Conservation (phyloP, 768 basidiomycete genomes). For the Leccinum subgranulosum region DNA sequence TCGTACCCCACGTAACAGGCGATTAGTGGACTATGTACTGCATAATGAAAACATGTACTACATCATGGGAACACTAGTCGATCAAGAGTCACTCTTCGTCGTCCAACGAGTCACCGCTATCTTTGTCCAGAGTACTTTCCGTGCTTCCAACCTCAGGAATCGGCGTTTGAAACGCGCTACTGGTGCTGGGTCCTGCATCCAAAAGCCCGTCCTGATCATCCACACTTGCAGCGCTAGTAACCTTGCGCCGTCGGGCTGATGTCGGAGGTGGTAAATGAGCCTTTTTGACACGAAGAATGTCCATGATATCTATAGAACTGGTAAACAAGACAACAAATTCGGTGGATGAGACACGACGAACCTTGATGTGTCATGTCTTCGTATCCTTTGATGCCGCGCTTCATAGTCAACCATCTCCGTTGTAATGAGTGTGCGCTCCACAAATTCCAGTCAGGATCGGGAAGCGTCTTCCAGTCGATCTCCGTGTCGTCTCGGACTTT, state of each 20-base stretch:
- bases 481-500: conserved; percentile 78
- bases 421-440: conserved; percentile 83
- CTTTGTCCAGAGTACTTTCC: conserved; percentile 15
- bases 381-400: conserved; percentile 68
- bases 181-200: conserved; percentile 14
- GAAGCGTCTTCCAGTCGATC: conserved; percentile 78
- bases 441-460: conserved; percentile 75
- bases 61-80: background rate
- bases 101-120: conserved; percentile 15
- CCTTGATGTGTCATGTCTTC: conserved; percentile 82
- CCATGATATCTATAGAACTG: conserved; percentile 63
- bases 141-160: conserved; percentile 10
- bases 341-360: conserved; percentile 28
- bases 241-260: conserved; percentile 45
- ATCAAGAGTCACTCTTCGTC: conserved; percentile 13
- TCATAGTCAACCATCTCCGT: conserved; percentile 79
- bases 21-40: background rate
- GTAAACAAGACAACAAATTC: conserved; percentile 6
- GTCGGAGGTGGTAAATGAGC: conserved; percentile 46
- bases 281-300: conserved; percentile 74
- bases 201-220: conserved; percentile 37
- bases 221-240: conserved; percentile 50
- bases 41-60: background rate
- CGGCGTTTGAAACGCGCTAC: conserved; percentile 28
- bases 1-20: background rate